Conservation (phyloP, 176 grass and related monocot species). For the Oryza officinalis region DNA sequence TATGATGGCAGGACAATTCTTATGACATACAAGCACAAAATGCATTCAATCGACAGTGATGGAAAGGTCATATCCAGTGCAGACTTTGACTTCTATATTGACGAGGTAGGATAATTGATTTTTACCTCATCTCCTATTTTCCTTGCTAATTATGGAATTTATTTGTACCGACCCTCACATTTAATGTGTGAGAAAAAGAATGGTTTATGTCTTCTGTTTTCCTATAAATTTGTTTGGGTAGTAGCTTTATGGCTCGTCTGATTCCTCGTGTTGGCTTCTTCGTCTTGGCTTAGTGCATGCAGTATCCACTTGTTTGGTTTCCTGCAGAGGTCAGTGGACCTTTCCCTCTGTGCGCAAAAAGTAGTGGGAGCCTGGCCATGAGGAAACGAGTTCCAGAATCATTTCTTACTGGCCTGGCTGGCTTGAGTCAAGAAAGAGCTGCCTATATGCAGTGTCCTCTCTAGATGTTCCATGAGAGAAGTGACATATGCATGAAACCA, state of each 20-base stretch:
- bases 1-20: slow-evolving; percentile 71
- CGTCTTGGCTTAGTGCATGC: background rate
- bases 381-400: background rate
- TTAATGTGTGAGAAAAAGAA: background rate
- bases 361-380: background rate
- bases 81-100: slow-evolving; percentile 90
- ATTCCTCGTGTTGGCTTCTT: background rate
- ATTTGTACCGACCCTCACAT: background rate
- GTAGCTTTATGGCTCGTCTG: background rate
- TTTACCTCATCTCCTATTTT: background rate
- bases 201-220: background rate
- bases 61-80: slow-evolving; percentile 87
- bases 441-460: background rate
- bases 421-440: background rate
- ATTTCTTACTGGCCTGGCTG: background rate
- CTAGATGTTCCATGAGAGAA: background rate
- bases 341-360: background rate
- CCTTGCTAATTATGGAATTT: background rate
- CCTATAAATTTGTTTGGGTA: background rate
- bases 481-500: background rate
- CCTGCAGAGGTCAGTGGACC: background rate
- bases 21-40: slow-evolving; percentile 98
- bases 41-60: slow-evolving; percentile 87
- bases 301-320: background rate
- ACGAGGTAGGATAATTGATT: slow-evolving; percentile 53